Evolutionary conservation across 129 eudicot species (phyloP), one percentile per base, ranked within the genome.

Genomic region (Apium graveolens): DNA sequence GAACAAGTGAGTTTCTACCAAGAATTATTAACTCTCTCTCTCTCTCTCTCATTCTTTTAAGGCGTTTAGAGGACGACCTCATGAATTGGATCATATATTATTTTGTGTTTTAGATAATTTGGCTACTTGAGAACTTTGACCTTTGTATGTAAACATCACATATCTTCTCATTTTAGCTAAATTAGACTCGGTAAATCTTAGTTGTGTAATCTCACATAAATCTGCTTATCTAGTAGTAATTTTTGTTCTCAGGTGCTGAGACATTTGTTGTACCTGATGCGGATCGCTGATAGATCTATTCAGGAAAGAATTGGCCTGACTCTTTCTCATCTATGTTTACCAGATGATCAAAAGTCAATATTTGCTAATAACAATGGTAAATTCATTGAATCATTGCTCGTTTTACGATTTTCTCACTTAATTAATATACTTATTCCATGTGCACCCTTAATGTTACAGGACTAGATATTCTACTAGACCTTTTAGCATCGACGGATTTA

Each of bases 321-420:
- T 81, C 97, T 96, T 80, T 93, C 99, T 38, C 97, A 92, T 86
- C 92, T 96, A n/a, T 92, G 96, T 81, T 90, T 93, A 18, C 89
- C 97, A 9, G 85, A 89, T 39, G 95, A 92, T 84, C 95, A 83
- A 53, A 83, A 88, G 77, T 76, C 86, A 45, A 83, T 96, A 69
- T 96, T 90, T 77, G 76, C 90, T 35, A 96, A 92, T 76, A 84
- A 75, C 79, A 87, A 79, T 39, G 97, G 99, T 96, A 90, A 79
- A 17, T 55, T 51, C 57, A 44, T 76, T 55, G 32, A 12, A 34
- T 44, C 35, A 49, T 31, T 37, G 32, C 26, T 80, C 37, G 29
- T 26, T 80, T n/a, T n/a, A n/a, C n/a, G 13, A 26, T 35, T 34
- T 9, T 10, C 20, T 27, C 37, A 63, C 37, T 27, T 27, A 38